Evolutionary conservation across 2,329 filamentous ascomycete species (phyloP).

Genomic region (Cordyceps javanica): DNA sequence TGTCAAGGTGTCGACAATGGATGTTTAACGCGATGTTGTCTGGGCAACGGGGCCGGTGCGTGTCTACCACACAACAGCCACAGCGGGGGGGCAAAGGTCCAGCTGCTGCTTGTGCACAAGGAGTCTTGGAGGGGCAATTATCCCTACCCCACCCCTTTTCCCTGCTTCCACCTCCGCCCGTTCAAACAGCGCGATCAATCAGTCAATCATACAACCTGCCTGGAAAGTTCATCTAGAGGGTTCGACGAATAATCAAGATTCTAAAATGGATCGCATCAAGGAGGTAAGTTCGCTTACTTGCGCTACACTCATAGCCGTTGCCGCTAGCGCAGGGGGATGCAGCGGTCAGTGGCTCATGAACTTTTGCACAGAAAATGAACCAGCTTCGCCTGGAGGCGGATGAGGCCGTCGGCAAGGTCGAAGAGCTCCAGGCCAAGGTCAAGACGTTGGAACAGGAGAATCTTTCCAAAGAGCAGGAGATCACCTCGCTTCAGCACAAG

Average conservation of each 20-base stretch:
- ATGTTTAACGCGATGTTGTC: slow-evolving; percentile 13
- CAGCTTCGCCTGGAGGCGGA: slow-evolving; percentile 91
- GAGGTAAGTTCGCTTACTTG: slow-evolving; percentile 54
- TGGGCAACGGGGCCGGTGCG: slow-evolving; percentile 5
- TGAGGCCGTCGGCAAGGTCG: slow-evolving; percentile 70
- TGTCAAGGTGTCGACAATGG: not conserved
- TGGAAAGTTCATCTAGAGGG: slow-evolving; percentile 9
- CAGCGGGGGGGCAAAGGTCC: not conserved
- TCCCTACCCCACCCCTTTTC: slow-evolving; percentile 16
- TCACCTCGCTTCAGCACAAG: slow-evolving; percentile 93
- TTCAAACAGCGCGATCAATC: slow-evolving; percentile 13
- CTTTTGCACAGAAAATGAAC: slow-evolving; percentile 72
- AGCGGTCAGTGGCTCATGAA: slow-evolving; percentile 20
- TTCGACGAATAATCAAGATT: slow-evolving; percentile 16
- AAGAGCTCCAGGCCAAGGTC: slow-evolving; percentile 82
- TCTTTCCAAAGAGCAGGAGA: slow-evolving; percentile 94
- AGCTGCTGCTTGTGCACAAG: slow-evolving; percentile 2
- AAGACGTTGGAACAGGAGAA: slow-evolving; percentile 93
- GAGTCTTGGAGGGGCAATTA: slow-evolving; percentile 13
- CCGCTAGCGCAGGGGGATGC: not conserved
- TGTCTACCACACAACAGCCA: slow-evolving; percentile 1
- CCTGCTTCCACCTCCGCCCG: slow-evolving; percentile 12
- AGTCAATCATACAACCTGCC: slow-evolving; percentile 3
- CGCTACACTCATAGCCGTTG: not conserved
- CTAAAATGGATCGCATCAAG: slow-evolving; percentile 81